Evolutionary conservation across 129 eudicot genomes (phyloP).

Genomic region (Solidago caesia): DNA sequence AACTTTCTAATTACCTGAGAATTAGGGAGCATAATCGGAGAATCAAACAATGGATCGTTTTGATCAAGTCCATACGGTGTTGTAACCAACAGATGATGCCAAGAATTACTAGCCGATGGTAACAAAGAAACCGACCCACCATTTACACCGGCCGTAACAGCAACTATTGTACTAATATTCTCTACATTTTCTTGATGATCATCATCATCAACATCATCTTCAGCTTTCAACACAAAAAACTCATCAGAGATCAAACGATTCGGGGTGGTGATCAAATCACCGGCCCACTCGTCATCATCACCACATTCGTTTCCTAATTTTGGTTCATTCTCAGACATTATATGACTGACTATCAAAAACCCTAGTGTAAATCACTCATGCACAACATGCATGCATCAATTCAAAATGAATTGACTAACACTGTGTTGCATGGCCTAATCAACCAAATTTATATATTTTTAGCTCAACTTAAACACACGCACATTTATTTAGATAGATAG

Average conservation of each 20-base stretch:
- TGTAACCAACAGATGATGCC: constrained; percentile 38
- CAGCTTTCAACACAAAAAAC: constrained; percentile 32
- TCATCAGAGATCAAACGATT: constrained; percentile 32
- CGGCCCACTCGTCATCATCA: constrained; percentile 34
- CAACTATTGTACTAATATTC: constrained; percentile 17
- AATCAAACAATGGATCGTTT: constrained; percentile 54
- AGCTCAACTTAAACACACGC: no score
- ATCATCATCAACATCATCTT: constrained; percentile 27
- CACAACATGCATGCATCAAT: neutral
- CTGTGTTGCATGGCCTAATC: constrained; percentile 15
- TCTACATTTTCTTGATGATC: constrained; percentile 1
- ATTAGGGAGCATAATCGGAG: constrained; percentile 61
- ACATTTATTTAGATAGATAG: no score
- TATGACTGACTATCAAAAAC: constrained; percentile 7
- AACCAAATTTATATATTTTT: no score
- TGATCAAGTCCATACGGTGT: constrained; percentile 51
- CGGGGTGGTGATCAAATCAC: constrained; percentile 36
- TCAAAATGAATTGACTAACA: constrained; percentile 35
- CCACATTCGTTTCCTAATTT: neutral
- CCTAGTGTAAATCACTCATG: constrained; percentile 5
- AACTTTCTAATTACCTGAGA: constrained; percentile 39
- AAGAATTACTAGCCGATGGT: neutral
- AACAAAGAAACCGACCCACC: constrained; percentile 18
- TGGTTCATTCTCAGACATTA: constrained; percentile 25
- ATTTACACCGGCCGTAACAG: constrained; percentile 38